A percentile compares a stretch with the other conserved stretches of the same genome.
phyloP scores from a whole-genome alignment of 2,329 filamentous ascomycete genomes.

The Alternaria alternata region DNA sequence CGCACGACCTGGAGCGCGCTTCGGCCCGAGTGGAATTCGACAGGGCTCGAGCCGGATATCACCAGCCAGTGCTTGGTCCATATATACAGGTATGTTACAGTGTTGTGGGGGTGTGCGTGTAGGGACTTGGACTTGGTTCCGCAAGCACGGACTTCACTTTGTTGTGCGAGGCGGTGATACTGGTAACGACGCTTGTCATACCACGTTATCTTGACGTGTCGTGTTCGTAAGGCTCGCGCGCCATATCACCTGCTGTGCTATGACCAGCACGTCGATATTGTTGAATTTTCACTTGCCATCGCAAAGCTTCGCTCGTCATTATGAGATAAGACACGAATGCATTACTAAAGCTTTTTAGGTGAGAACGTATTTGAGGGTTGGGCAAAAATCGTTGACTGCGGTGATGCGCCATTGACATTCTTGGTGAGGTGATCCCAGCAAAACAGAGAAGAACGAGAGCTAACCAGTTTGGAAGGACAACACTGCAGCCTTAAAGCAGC shows the following conservation, averaged over 20 bases:
- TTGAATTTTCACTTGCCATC: neutral
- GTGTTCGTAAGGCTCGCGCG: slow-evolving; percentile 1
- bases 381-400: slow-evolving; percentile 64
- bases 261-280: neutral
- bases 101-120: neutral
- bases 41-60: slow-evolving; percentile 59
- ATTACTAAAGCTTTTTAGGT: slow-evolving; percentile 27
- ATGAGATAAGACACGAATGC: neutral
- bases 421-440: slow-evolving; percentile 43
- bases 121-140: neutral
- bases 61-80: slow-evolving; percentile 52
- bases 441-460: neutral
- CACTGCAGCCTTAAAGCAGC: slow-evolving; percentile 62
- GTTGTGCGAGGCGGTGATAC: neutral
- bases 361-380: slow-evolving; percentile 57
- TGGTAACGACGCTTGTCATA: neutral
- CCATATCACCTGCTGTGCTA: neutral
- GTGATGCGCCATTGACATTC: slow-evolving; percentile 61
- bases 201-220: neutral
- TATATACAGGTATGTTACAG: slow-evolving; percentile 58
- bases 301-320: neutral
- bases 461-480: slow-evolving; percentile 55
- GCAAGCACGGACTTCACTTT: neutral
- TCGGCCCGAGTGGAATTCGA: slow-evolving; percentile 62
- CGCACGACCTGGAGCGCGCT: slow-evolving; percentile 61